phyloP scores from a whole-genome alignment of 2,329 filamentous ascomycete genomes.

The Chaetomium globosum region DNA sequence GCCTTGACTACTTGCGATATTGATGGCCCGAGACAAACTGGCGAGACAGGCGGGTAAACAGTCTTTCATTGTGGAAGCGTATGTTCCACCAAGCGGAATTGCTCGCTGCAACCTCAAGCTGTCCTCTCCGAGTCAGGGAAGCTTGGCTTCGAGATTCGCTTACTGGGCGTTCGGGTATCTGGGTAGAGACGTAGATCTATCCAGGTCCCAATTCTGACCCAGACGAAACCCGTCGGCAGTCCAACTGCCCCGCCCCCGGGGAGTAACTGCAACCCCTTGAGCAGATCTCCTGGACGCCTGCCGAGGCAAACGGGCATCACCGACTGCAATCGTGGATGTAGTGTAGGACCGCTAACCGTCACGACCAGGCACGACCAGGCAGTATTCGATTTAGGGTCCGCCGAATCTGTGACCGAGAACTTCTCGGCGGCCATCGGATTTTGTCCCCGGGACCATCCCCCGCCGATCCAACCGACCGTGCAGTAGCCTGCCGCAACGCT shows the following conservation, averaged over 20 bases:
- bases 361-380: background rate
- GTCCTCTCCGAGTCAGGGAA: background rate
- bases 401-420: slow-evolving; percentile 6
- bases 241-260: slow-evolving; percentile 6
- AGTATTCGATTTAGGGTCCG: background rate
- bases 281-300: background rate
- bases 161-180: slow-evolving; percentile 1
- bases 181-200: slow-evolving; percentile 1
- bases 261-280: slow-evolving; percentile 1
- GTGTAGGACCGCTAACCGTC: background rate
- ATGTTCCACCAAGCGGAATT: background rate
- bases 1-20: background rate
- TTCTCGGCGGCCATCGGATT: slow-evolving; percentile 12
- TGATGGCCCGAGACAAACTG: background rate
- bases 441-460: background rate
- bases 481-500: slow-evolving; percentile 7
- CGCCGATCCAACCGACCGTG: background rate
- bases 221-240: slow-evolving; percentile 6
- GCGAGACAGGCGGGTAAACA: background rate
- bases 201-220: background rate
- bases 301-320: slow-evolving; percentile 6
- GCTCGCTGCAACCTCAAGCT: background rate
- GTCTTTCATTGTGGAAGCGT: background rate
- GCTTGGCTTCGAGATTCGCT: background rate
- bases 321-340: background rate